Conservation (phyloP, 441 rosid species). For the Metrosideros polymorpha region DNA sequence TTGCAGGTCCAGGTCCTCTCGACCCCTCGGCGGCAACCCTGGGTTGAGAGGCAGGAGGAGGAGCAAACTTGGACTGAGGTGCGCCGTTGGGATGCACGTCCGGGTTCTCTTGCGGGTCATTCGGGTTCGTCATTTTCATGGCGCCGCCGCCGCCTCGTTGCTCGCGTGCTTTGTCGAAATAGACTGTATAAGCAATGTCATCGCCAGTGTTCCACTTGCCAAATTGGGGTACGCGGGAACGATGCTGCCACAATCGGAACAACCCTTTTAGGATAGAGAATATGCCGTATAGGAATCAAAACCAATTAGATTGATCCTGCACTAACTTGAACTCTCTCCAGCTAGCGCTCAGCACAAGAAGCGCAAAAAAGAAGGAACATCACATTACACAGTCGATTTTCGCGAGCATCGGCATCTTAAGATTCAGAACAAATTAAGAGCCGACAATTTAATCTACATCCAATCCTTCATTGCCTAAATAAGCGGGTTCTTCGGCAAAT, state of each 20-base stretch:
- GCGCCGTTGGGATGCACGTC: conserved; percentile 20
- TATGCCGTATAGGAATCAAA: neutral
- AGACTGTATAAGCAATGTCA: conserved; percentile 73
- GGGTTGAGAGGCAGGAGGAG: conserved; percentile 7
- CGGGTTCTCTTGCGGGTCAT: conserved; percentile 57
- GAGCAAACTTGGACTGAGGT: conserved; percentile 25
- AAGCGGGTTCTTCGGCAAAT: neutral
- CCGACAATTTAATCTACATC: neutral
- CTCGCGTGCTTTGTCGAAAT: conserved; percentile 75
- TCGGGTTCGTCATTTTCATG: conserved; percentile 44
- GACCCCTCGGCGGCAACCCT: conserved; percentile 28
- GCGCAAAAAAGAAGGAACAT: neutral
- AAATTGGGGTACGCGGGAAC: conserved; percentile 68
- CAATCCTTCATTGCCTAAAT: neutral
- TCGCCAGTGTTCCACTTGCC: conserved; percentile 84
- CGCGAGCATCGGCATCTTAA: neutral
- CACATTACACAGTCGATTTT: neutral
- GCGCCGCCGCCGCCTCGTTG: conserved; percentile 38
- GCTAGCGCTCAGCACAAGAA: neutral
- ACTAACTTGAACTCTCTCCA: neutral
- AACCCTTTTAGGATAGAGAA: neutral
- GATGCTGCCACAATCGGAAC: conserved; percentile 35
- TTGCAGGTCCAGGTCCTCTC: too few species aligned
- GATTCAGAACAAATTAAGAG: neutral
- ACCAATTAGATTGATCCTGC: neutral